Conservation (phyloP, 192 early-diverging fungal genomes). For the Paraglomus occultum region DNA sequence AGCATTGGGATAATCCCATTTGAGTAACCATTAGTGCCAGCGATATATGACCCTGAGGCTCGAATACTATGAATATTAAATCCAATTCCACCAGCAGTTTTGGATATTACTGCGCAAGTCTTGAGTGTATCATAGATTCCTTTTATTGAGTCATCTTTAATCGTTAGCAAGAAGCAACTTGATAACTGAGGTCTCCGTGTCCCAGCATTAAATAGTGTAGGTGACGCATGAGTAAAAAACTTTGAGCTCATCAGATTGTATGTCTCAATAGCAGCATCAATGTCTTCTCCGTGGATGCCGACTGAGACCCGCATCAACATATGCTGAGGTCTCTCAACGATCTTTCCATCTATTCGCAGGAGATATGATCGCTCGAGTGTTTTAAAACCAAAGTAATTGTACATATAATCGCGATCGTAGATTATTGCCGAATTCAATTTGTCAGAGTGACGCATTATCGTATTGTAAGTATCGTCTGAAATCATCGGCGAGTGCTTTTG, state of each 20-base stretch:
- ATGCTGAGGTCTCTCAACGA: slow-evolving; percentile 96
- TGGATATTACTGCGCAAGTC: slow-evolving; percentile 96
- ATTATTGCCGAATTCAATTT: slow-evolving; percentile 92
- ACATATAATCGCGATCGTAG: slow-evolving; percentile 96
- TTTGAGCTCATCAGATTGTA: slow-evolving; percentile 91
- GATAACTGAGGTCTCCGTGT: slow-evolving; percentile 95
- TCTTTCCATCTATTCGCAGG: slow-evolving; percentile 78
- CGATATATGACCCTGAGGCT: slow-evolving; percentile 93
- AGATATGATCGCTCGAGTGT: slow-evolving; percentile 97
- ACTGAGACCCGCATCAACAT: slow-evolving; percentile 98
- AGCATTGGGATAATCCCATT: slow-evolving; percentile 98
- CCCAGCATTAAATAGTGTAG: slow-evolving; percentile 98
- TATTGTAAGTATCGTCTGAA: slow-evolving; percentile 67
- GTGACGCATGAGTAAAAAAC: slow-evolving; percentile 95
- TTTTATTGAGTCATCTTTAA: slow-evolving; percentile 97
- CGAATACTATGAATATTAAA: slow-evolving; percentile 98
- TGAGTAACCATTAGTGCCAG: slow-evolving; percentile 95
- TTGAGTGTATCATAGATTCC: slow-evolving; percentile 98
- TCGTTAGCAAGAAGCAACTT: slow-evolving; percentile 92
- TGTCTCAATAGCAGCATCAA: slow-evolving; percentile 91
- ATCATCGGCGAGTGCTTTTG: slow-evolving; percentile 88
- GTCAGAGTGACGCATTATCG: slow-evolving; percentile 72
- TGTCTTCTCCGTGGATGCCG: slow-evolving; percentile 92
- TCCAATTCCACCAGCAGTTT: slow-evolving; percentile 97
- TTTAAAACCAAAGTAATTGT: slow-evolving; percentile 99